phyloP scores from a whole-genome alignment of 768 basidiomycete species.

The Gloeophyllum trabeum region DNA sequence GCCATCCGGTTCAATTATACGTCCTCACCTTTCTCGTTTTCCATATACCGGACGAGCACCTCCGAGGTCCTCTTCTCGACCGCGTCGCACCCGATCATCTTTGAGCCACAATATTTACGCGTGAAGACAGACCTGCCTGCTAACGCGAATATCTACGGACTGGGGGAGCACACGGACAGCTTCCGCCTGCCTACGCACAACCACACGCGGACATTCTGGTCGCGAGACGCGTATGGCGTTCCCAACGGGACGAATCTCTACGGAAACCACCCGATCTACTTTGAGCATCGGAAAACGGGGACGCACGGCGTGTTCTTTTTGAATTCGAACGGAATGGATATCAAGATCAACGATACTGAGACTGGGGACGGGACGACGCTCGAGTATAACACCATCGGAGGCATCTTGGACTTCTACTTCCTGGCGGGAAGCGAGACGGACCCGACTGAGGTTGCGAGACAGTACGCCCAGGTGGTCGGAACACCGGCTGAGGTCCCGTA shows the following conservation, averaged over 20 bases:
- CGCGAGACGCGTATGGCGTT: slow-evolving; percentile 51
- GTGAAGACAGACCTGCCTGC: slow-evolving; percentile 51
- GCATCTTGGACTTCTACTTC: slow-evolving; percentile 72
- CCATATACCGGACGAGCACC: slow-evolving; percentile 35
- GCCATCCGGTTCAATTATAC: slow-evolving; percentile 52
- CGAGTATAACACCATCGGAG: slow-evolving; percentile 73
- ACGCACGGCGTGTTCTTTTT: slow-evolving; percentile 64
- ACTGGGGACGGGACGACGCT: slow-evolving; percentile 25
- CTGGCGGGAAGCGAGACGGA: slow-evolving; percentile 52
- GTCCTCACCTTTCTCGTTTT: slow-evolving; percentile 48
- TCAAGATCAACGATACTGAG: slow-evolving; percentile 43
- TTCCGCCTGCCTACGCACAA: slow-evolving; percentile 42
- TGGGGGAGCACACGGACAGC: slow-evolving; percentile 62
- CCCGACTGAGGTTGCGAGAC: slow-evolving; percentile 46
- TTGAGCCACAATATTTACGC: slow-evolving; percentile 68
- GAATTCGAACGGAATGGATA: slow-evolving; percentile 69
- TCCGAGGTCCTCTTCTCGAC: slow-evolving; percentile 53
- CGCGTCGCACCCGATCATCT: slow-evolving; percentile 49
- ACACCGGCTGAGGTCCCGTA: slow-evolving; percentile 63
- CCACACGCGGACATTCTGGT: slow-evolving; percentile 45
- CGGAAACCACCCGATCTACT: slow-evolving; percentile 64
- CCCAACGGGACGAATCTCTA: slow-evolving; percentile 54
- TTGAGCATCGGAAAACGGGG: slow-evolving; percentile 53
- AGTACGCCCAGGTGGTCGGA: slow-evolving; percentile 61
- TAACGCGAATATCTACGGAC: slow-evolving; percentile 63